phyloP scores from a whole-genome alignment of 495 filamentous ascomycete species.

The Lophiostoma macrostomum region DNA sequence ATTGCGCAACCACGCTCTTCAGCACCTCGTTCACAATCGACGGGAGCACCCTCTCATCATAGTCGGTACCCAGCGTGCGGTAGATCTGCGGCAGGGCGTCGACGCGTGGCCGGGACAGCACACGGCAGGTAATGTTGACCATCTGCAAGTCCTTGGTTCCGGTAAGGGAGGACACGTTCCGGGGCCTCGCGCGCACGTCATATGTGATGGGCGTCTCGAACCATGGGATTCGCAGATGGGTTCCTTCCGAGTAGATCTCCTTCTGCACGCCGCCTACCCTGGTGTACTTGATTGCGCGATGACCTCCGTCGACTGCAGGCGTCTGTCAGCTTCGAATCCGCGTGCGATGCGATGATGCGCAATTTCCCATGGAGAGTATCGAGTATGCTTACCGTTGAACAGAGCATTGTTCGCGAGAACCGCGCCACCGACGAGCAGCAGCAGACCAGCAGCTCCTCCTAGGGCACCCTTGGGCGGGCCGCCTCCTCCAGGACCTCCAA shows the following conservation, averaged over 20 bases:
- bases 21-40: constrained; percentile 98
- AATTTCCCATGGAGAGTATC: not conserved
- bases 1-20: constrained; percentile 98
- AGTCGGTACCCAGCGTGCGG: constrained; percentile 90
- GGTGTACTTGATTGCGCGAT: constrained; percentile 98
- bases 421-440: constrained; percentile 63
- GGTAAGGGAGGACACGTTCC: constrained; percentile 94
- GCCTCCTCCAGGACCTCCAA: constrained; percentile 52
- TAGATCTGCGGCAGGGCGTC: constrained; percentile 93
- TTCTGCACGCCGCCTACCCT: constrained; percentile 90
- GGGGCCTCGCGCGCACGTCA: constrained; percentile 95
- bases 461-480: constrained; percentile 36
- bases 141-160: constrained; percentile 99
- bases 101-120: constrained; percentile 85
- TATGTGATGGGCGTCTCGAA: constrained; percentile 95
- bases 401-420: constrained; percentile 75
- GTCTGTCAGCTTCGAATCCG: not conserved
- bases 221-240: constrained; percentile 91
- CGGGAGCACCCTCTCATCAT: constrained; percentile 93
- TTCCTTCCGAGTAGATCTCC: constrained; percentile 97
- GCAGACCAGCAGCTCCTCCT: constrained; percentile 44
- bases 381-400: constrained; percentile 73
- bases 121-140: constrained; percentile 99
- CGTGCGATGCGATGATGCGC: not conserved
- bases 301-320: constrained; percentile 84